These are phyloP conservation scores for Xylaria acuta DNA, from an alignment of 495 filamentous ascomycete species.

Conservation along the genomic window DNA sequence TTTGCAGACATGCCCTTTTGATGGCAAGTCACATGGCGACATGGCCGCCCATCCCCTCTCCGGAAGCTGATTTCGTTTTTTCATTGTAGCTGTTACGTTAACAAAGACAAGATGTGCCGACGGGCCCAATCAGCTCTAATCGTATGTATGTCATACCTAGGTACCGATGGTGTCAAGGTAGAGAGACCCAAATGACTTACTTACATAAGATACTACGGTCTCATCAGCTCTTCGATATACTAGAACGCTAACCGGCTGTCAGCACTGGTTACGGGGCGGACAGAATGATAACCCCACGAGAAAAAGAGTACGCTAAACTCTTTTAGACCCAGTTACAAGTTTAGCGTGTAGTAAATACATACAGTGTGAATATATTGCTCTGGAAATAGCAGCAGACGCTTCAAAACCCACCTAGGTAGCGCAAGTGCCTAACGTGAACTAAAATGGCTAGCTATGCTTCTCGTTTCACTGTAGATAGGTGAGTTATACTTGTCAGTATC, in stretches of 20 bases:
- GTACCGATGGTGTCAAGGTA: background rate
- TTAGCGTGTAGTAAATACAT: background rate
- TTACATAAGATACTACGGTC: background rate
- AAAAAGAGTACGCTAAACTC: background rate
- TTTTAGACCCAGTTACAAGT: background rate
- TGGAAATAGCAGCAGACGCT: slow-evolving; percentile 7
- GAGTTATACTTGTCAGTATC: background rate
- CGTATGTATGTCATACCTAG: background rate
- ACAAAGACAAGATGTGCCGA: background rate
- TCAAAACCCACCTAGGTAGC: background rate
- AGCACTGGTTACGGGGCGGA: background rate
- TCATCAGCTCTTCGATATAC: too few species aligned
- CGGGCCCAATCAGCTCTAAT: background rate
- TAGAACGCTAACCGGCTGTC: background rate
- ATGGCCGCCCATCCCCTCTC: background rate
- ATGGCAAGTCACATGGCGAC: background rate
- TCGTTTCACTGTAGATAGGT: slow-evolving; percentile 6
- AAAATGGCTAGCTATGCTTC: background rate
- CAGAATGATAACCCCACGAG: too few species aligned
- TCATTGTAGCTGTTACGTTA: background rate
- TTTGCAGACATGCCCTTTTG: background rate
- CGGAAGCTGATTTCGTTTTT: background rate
- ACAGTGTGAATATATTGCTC: background rate
- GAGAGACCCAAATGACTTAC: background rate
- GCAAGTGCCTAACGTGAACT: background rate